Evolutionary conservation across 2,329 filamentous ascomycete species (phyloP).

Genomic region (Dothistroma septosporum): DNA sequence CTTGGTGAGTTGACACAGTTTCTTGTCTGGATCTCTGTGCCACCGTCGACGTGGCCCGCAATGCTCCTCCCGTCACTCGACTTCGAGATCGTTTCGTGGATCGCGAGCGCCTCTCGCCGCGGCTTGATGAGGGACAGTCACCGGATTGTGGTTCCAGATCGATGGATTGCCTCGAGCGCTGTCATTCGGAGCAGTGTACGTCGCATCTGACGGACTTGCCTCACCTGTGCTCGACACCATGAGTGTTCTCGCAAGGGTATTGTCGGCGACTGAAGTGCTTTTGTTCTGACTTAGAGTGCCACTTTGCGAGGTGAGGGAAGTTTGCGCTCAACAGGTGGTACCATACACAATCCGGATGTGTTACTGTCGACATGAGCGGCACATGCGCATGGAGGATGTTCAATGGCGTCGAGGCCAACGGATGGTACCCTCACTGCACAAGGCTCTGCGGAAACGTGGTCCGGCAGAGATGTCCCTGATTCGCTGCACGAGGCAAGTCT

Average conservation of each 20-base stretch:
- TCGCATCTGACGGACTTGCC: not conserved
- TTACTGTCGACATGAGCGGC: not conserved
- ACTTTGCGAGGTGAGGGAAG: not conserved
- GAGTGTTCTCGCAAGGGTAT: not conserved
- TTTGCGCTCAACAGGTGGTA: not conserved
- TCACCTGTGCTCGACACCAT: not conserved
- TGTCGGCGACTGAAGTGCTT: not conserved
- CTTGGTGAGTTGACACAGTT: not conserved
- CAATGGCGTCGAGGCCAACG: not conserved
- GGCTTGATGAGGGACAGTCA: too few relatives aligned
- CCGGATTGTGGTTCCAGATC: too few relatives aligned
- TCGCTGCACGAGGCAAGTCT: not conserved
- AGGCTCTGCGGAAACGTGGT: not conserved
- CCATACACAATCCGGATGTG: not conserved
- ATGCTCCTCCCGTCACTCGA: too few relatives aligned
- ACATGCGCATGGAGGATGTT: not conserved
- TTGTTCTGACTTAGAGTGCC: not conserved
- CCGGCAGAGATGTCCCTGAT: not conserved
- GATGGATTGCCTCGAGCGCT: too few relatives aligned
- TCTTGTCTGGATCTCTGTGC: too few relatives aligned
- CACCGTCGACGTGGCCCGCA: too few relatives aligned
- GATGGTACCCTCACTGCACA: not conserved
- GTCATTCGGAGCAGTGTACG: not conserved
- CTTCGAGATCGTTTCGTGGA: too few relatives aligned
- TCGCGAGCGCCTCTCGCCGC: too few relatives aligned